Conservation (phyloP, 257 asterid species). For the Agastache rugosa region DNA sequence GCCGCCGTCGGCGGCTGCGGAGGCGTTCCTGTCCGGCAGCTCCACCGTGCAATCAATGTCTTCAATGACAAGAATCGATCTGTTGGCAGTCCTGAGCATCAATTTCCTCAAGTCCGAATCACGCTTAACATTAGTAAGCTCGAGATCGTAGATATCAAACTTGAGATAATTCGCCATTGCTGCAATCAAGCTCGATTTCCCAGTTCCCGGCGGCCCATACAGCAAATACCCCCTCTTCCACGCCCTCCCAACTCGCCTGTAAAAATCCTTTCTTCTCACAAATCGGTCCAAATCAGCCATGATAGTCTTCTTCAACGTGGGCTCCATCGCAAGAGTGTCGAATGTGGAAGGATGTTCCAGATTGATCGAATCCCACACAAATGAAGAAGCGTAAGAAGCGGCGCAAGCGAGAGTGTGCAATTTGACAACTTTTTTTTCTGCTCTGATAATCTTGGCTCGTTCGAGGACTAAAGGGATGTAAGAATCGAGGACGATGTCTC, state of each 20-base stretch:
- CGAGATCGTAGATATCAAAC: constrained; percentile 75
- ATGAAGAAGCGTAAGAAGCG: background rate
- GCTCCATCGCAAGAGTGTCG: constrained; percentile 67
- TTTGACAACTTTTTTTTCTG: constrained; percentile 49
- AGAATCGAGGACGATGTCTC: constrained; percentile 47
- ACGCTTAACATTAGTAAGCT: constrained; percentile 53
- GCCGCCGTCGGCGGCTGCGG: background rate
- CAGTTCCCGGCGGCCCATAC: constrained; percentile 84
- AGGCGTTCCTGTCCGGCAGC: constrained; percentile 50
- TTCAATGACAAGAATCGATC: constrained; percentile 76
- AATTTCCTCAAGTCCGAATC: constrained; percentile 72
- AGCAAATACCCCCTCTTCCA: constrained; percentile 86
- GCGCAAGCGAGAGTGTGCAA: constrained; percentile 53
- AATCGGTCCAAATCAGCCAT: constrained; percentile 68
- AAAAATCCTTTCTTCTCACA: constrained; percentile 62
- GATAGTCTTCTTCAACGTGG: constrained; percentile 40
- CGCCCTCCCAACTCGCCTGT: constrained; percentile 72
- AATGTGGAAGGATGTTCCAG: constrained; percentile 81
- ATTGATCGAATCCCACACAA: constrained; percentile 62
- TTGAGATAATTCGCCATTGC: constrained; percentile 79
- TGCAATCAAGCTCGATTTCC: constrained; percentile 74
- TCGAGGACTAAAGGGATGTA: constrained; percentile 61
- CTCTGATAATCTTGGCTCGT: constrained; percentile 43
- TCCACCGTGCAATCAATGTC: constrained; percentile 78
- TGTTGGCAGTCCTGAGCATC: constrained; percentile 61